phyloP scores from a whole-genome alignment of 2,329 filamentous ascomycete genomes.

The Aureobasidium sp. region DNA sequence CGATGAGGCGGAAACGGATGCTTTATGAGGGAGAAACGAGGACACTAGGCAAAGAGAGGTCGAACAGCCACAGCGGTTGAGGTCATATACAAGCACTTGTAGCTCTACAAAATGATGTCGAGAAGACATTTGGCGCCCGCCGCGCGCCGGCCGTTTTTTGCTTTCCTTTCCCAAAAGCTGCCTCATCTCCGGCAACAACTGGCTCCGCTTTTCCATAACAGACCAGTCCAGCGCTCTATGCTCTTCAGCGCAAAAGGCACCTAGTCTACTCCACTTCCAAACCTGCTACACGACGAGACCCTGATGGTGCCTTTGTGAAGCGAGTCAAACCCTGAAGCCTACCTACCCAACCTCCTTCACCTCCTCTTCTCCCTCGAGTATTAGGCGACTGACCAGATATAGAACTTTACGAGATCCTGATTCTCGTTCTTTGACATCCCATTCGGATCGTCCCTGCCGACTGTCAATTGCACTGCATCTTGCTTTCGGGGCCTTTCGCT shows the following conservation, averaged over 20 bases:
- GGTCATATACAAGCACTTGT: constrained; percentile 12
- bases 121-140: constrained; percentile 13
- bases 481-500: constrained; percentile 5
- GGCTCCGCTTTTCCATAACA: constrained; percentile 14
- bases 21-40: not conserved
- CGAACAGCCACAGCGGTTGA: constrained; percentile 13
- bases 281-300: constrained; percentile 3
- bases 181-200: constrained; percentile 6
- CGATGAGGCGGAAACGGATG: not conserved
- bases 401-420: not conserved
- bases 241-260: not conserved
- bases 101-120: constrained; percentile 13
- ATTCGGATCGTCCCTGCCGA: not conserved
- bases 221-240: not conserved
- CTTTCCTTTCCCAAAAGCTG: constrained; percentile 7
- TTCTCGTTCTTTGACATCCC: not conserved
- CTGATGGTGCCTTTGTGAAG: not conserved
- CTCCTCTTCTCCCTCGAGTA: not conserved
- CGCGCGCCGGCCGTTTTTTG: constrained; percentile 14
- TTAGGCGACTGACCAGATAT: not conserved
- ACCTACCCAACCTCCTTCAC: not conserved
- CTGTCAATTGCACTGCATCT: not conserved
- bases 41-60: not conserved
- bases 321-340: not conserved
- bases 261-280: constrained; percentile 8